Percentiles rank a stretch among this genome's conserved stretches.
These are phyloP conservation scores for Penicillium canescens DNA, from an alignment of 495 filamentous ascomycete genomes.

Conservation along the genomic window DNA sequence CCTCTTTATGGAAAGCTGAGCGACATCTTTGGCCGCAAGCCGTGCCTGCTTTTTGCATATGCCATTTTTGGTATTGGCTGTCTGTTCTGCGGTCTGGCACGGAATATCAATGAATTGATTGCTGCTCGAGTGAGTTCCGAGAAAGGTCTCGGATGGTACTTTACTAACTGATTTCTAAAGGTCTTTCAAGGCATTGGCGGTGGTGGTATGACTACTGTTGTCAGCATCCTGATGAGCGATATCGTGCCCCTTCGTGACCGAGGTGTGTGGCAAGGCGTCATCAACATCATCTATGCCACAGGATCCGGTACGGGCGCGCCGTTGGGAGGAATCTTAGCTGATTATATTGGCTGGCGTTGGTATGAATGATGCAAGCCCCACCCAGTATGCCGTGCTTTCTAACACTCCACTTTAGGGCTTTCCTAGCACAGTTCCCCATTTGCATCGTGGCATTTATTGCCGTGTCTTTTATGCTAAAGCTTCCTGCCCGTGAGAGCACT, in stretches of 20 bases:
- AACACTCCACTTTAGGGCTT: constrained; percentile 52
- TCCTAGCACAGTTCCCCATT: constrained; percentile 69
- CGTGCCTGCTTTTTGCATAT: constrained; percentile 72
- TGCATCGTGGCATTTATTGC: constrained; percentile 65
- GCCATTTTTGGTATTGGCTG: constrained; percentile 72
- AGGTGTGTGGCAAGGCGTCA: constrained; percentile 78
- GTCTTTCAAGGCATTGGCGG: constrained; percentile 75
- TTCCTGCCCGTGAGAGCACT: constrained; percentile 55
- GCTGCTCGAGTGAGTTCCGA: constrained; percentile 52
- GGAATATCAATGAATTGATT: constrained; percentile 69
- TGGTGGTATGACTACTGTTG: constrained; percentile 83
- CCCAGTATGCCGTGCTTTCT: constrained; percentile 4
- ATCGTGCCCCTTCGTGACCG: constrained; percentile 74
- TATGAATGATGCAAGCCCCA: constrained; percentile 28
- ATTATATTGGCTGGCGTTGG: constrained; percentile 84
- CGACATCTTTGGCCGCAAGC: constrained; percentile 84
- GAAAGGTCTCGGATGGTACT: background rate
- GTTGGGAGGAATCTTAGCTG: constrained; percentile 69
- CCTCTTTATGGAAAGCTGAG: constrained; percentile 75
- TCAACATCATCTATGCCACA: constrained; percentile 76
- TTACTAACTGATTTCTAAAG: constrained; percentile 14
- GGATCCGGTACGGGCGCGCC: constrained; percentile 74
- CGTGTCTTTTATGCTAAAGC: constrained; percentile 62
- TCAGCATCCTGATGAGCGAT: constrained; percentile 76
- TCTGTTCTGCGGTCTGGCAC: constrained; percentile 70